A percentile compares a stretch with the other conserved stretches of the same genome.
These are phyloP conservation scores for Saturnispora kantuleensis DNA, from an alignment of 805 yeast genomes.

Conservation along the genomic window DNA sequence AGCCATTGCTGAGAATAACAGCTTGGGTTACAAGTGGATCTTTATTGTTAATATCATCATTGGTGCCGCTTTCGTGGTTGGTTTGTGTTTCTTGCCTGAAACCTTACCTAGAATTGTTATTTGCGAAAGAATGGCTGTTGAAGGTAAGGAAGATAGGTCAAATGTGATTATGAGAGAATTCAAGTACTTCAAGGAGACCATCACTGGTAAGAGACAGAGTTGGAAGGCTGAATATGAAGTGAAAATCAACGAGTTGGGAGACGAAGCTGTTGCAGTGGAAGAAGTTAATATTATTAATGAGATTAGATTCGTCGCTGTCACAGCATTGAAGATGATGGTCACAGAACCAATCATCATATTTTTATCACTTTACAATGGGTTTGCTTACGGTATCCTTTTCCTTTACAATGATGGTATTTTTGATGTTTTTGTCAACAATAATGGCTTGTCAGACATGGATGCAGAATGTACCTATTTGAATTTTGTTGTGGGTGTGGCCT, in stretches of 20 bases:
- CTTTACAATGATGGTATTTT: slow-evolving; percentile 29
- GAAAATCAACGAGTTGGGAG: slow-evolving; percentile 12
- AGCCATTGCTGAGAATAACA: slow-evolving; percentile 24
- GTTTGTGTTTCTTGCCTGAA: slow-evolving; percentile 24
- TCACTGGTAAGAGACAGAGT: slow-evolving; percentile 16
- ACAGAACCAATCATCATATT: slow-evolving; percentile 29
- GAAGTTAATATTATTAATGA: slow-evolving; percentile 21
- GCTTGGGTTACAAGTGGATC: slow-evolving; percentile 26
- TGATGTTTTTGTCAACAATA: slow-evolving; percentile 27
- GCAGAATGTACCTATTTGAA: slow-evolving; percentile 28
- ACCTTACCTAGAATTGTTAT: slow-evolving; percentile 30
- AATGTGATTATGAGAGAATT: slow-evolving; percentile 21
- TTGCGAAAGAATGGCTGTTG: slow-evolving; percentile 22
- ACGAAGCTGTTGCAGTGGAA: slow-evolving; percentile 19
- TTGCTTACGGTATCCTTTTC: slow-evolving; percentile 28
- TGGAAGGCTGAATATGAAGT: slow-evolving; percentile 11
- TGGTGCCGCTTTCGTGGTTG: slow-evolving; percentile 20
- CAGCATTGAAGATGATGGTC: slow-evolving; percentile 27
- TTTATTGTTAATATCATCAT: slow-evolving; percentile 26
- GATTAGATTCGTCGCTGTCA: slow-evolving; percentile 21
- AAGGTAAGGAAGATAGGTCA: slow-evolving; percentile 17
- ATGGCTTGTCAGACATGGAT: slow-evolving; percentile 23
- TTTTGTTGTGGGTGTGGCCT: slow-evolving; percentile 27
- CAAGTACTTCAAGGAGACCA: slow-evolving; percentile 12
- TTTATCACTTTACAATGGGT: slow-evolving; percentile 28